A percentile compares a stretch with the other conserved stretches of the same genome.
phyloP scores from a whole-genome alignment of 192 early-diverging fungal species.

The Thamnidium elegans region DNA sequence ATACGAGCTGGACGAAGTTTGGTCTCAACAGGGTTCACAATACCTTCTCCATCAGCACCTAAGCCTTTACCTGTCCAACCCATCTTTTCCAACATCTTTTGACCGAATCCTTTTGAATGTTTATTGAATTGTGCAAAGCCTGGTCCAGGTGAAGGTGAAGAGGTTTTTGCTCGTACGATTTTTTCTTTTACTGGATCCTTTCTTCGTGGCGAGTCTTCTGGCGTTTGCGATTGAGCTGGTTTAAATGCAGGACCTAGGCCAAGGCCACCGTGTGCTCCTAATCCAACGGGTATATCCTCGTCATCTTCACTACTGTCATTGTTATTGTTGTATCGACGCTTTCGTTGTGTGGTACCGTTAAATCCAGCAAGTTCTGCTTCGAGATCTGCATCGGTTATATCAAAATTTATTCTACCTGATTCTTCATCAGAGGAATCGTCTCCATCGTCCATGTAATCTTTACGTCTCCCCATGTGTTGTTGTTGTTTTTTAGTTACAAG shows the following conservation, averaged over 20 bases:
- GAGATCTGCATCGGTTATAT: slow-evolving; percentile 46
- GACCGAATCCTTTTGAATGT: slow-evolving; percentile 71
- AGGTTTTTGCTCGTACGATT: neutral
- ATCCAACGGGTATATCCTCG: neutral
- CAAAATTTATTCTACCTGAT: slow-evolving; percentile 27
- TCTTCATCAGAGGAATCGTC: slow-evolving; percentile 39
- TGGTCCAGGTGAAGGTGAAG: slow-evolving; percentile 37
- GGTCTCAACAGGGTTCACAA: slow-evolving; percentile 88
- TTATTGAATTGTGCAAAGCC: slow-evolving; percentile 88
- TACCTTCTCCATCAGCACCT: slow-evolving; percentile 83
- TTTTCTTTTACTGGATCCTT: slow-evolving; percentile 16
- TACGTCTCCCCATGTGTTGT: slow-evolving; percentile 29
- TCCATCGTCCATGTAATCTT: slow-evolving; percentile 36
- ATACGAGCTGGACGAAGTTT: slow-evolving; percentile 74
- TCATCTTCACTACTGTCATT: slow-evolving; percentile 51
- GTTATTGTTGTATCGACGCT: slow-evolving; percentile 13
- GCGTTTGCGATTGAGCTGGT: neutral
- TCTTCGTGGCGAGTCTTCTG: neutral
- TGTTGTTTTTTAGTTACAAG: too few relatives aligned
- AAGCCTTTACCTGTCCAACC: slow-evolving; percentile 92
- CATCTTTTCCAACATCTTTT: slow-evolving; percentile 86
- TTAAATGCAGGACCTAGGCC: neutral
- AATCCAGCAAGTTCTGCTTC: slow-evolving; percentile 57
- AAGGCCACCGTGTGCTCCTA: slow-evolving; percentile 8
- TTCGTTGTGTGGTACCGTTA: slow-evolving; percentile 34